Base-by-base conservation (phyloP, 192 early-diverging fungal genomes). In the Umbelopsis ramanniana region DNA sequence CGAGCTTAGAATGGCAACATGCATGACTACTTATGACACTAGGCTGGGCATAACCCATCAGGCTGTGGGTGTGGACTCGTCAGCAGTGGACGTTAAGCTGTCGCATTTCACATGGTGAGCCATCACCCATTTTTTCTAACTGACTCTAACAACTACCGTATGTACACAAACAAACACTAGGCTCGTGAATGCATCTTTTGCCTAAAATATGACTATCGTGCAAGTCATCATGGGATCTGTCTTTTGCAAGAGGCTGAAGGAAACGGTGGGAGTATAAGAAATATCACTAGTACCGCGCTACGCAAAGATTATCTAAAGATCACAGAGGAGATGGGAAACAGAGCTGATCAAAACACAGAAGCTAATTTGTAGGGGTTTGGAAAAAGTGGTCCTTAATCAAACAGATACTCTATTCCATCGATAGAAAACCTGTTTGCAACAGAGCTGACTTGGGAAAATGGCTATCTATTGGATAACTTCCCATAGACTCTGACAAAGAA, bases 1-100 rank as follows among this genome's bases (percentile, higher is more conserved):
- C 57, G 57, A 63, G 33, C 57, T 63, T 63, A 63, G 57, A 63
- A 63, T 37, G 57, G 57, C 17, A 63, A 63, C 10, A 63, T 63
- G 57, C 57, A 63, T 63, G 57, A 63, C 57, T 63, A 12, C 15
- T 29, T 22, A 17, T 29, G 23, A 17, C 26, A 54, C 53, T 22
- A 26, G n/a, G 26, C 53, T 63, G 19, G 33, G 15, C 14, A 37
- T 29, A 37, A 55, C 33, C 29, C 29, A 37, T 63, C 33, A 63
- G 57, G 57, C 57, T 63, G 57, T 37, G 57, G 15, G 57, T 63
- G 33, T 63, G 57, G 53, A 29, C 57, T 63, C 35, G 57, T 29
- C 57, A 63, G 26, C 57, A 37, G 33, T 63, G 57, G 26, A 14
- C 26, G 4, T 35, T 3, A 63, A 63, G 24, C 33, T 37, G 26